Evolutionary conservation across 345 rosid species (phyloP).

Genomic region (Stellera chamaejasme): DNA sequence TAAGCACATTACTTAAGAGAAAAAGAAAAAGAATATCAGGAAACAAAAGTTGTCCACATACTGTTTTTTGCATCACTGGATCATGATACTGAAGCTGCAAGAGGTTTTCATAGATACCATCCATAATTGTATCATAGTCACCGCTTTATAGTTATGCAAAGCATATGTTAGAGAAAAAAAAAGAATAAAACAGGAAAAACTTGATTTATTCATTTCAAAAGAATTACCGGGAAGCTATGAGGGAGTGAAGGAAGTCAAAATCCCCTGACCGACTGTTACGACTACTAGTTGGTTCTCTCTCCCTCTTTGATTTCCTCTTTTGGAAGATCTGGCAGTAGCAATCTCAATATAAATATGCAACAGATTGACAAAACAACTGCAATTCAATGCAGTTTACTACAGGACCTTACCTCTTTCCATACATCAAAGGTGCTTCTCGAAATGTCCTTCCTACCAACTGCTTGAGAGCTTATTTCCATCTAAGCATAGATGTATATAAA

Average conservation of each 20-base stretch:
- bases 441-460: slow-evolving; percentile 86
- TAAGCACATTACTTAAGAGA: too few species aligned
- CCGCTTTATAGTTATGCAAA: slow-evolving; percentile 53
- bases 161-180: slow-evolving; percentile 15
- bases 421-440: slow-evolving; percentile 78
- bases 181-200: slow-evolving; percentile 9
- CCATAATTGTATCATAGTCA: slow-evolving; percentile 76
- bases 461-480: slow-evolving; percentile 75
- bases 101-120: slow-evolving; percentile 86
- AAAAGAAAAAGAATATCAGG: slow-evolving; percentile 10
- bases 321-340: slow-evolving; percentile 62
- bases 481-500: too few species aligned
- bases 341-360: slow-evolving; percentile 13
- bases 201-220: not conserved
- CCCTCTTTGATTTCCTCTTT: slow-evolving; percentile 53
- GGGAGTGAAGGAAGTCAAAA: slow-evolving; percentile 54
- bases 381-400: slow-evolving; percentile 3
- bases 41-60: slow-evolving; percentile 28
- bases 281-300: slow-evolving; percentile 26
- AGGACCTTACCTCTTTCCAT: slow-evolving; percentile 80
- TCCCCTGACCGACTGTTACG: slow-evolving; percentile 32
- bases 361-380: slow-evolving; percentile 11
- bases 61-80: slow-evolving; percentile 91
- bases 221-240: slow-evolving; percentile 55
- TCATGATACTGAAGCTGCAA: slow-evolving; percentile 87